phyloP scores from a whole-genome alignment of 305 asterid genomes.

The Fraxinus angustifolia region DNA sequence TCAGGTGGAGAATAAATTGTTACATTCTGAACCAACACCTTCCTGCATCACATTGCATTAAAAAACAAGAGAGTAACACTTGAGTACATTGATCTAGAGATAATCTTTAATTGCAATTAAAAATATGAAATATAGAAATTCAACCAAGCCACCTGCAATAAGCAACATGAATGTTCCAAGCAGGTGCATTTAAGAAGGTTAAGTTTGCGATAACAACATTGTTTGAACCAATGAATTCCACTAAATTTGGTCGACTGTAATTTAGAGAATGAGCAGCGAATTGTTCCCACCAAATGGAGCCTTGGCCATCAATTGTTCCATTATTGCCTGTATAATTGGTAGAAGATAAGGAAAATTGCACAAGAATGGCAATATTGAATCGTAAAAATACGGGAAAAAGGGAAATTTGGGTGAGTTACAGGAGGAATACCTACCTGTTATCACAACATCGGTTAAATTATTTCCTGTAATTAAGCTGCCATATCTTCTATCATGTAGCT shows the following conservation, averaged over 20 bases:
- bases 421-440: conserved; percentile 52
- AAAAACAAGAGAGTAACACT: not conserved
- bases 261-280: conserved; percentile 53
- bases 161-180: conserved; percentile 77
- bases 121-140: not conserved
- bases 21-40: conserved; percentile 82
- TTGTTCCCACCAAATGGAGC: conserved; percentile 88
- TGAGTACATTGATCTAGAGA: not conserved
- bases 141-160: conserved; percentile 73
- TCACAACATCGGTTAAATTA: conserved; percentile 82
- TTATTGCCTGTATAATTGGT: conserved; percentile 59
- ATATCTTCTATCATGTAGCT: conserved; percentile 70
- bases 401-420: not conserved
- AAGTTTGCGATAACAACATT: conserved; percentile 74
- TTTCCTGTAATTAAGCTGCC: conserved; percentile 78
- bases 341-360: not conserved
- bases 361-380: not conserved
- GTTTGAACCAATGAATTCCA: conserved; percentile 61
- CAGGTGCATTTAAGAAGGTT: conserved; percentile 85
- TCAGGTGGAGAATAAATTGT: conserved; percentile 64
- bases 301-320: conserved; percentile 95
- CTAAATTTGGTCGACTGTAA: conserved; percentile 82
- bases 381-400: not conserved
- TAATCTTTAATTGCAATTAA: not conserved
- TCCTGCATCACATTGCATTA: conserved; percentile 48